Percentiles rank a stretch among this genome's conserved stretches.
Evolutionary conservation across 2,329 filamentous ascomycete species (phyloP).

Genomic region (Neonectria neomacrospora): DNA sequence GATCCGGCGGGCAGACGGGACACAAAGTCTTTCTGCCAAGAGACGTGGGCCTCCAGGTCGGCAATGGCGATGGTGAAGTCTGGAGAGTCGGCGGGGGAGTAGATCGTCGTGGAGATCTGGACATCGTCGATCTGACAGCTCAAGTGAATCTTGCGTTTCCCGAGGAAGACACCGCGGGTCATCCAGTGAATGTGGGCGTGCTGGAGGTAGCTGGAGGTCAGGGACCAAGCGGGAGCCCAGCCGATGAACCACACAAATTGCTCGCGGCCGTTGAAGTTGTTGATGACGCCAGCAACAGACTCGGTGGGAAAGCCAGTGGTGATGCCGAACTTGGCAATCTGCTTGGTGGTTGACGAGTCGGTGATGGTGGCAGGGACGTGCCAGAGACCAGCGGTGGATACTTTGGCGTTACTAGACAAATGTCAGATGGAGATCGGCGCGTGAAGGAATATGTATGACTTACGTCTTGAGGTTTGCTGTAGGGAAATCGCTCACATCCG

Average conservation of each 20-base stretch:
- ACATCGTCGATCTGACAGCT: slow-evolving; percentile 32
- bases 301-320: slow-evolving; percentile 20
- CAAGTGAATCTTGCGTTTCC: slow-evolving; percentile 33
- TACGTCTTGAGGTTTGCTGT: slow-evolving; percentile 31
- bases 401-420: slow-evolving; percentile 6
- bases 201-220: slow-evolving; percentile 30
- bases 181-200: slow-evolving; percentile 36
- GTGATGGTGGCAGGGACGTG: slow-evolving; percentile 30
- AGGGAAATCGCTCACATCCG: slow-evolving; percentile 26
- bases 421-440: too few species aligned
- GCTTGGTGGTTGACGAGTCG: slow-evolving; percentile 21
- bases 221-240: slow-evolving; percentile 34
- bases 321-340: slow-evolving; percentile 33
- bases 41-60: slow-evolving; percentile 30
- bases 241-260: slow-evolving; percentile 36
- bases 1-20: slow-evolving; percentile 29
- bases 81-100: slow-evolving; percentile 19
- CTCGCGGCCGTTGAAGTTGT: slow-evolving; percentile 31
- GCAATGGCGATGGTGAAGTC: slow-evolving; percentile 32
- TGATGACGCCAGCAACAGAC: slow-evolving; percentile 32
- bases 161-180: slow-evolving; percentile 34
- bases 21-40: slow-evolving; percentile 30
- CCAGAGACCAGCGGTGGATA: slow-evolving; percentile 31
- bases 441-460: background rate
- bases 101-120: slow-evolving; percentile 26